Evolutionary conservation across 306 rosid species (phyloP), one percentile per base, ranked within the genome.

Genomic region (Gynostemma pentaphyllum): DNA sequence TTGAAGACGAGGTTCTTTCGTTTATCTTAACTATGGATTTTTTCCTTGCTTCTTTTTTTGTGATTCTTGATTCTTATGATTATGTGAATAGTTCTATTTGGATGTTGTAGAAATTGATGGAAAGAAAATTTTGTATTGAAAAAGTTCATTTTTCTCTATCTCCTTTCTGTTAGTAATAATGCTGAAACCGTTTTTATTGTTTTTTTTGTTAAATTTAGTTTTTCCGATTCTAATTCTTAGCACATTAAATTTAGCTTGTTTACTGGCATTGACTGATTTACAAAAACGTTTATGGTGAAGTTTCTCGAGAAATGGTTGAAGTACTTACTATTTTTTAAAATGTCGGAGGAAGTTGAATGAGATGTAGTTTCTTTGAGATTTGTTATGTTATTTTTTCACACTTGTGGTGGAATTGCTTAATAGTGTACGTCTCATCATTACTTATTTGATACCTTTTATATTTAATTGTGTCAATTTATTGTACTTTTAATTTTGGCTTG

Each of bases 1-100:
- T 86, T 9, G 87, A 81, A 69, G 90, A 86, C 5, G 94, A 94
- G 94, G 99, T 85, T 27, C 9, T 40, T 32, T 56, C 5, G 49
- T 10, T 50, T 62, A 18, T 50, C 44, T 16, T 46, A 22, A 1
- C 50, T 45, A 18, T 22, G 23, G 28, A 41, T 23, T 23, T 68
- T 10, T 27, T 27, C 30, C 50, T 21, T 28, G 16, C 4, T 12
- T 56, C 15, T 9, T 7, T 72, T n/a, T 47, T 44, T 8, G 34
- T 29, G 34, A 22, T 29, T 67, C 32, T 23, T 61, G 59, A 30
- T 52, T 67, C 21, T 22, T 34, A 15, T 36, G 13, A 41, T 13
- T 3, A 14, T 2, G 45, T 5, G n/a, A 14, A 36, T 6, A 2
- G 14, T 24, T 0, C 40, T 5, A 8, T 63, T n/a, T 62, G 53